A percentile compares a stretch with the other conserved stretches of the same genome.
Evolutionary conservation across 164 flowering plant species (phyloP).

Genomic region (Cinnamomum micranthum): DNA sequence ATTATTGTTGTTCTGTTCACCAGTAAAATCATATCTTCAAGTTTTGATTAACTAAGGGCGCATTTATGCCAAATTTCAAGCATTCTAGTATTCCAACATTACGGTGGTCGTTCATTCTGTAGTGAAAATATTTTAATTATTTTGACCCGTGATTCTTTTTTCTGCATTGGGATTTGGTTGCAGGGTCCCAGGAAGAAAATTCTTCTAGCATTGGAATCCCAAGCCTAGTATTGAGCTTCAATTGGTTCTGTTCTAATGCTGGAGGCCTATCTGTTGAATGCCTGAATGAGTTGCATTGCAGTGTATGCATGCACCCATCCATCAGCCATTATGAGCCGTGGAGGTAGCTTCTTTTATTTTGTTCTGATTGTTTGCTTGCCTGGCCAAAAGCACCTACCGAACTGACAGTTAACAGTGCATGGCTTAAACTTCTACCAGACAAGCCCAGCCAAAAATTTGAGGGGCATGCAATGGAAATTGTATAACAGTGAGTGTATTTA

Average conservation of each 20-base stretch:
- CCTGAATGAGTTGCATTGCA: not conserved
- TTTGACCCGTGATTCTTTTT: not conserved
- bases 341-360: not conserved
- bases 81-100: too few relatives aligned
- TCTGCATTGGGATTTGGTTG: constrained; percentile 11
- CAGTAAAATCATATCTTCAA: not conserved
- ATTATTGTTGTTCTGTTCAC: not conserved
- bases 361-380: not conserved
- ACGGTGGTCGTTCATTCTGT: not conserved
- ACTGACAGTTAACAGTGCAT: too few relatives aligned
- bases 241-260: not conserved
- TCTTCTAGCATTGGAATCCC: constrained; percentile 62
- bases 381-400: not conserved
- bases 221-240: constrained; percentile 18
- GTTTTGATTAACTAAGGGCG: not conserved
- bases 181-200: constrained; percentile 98
- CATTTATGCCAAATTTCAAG: not conserved
- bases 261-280: not conserved
- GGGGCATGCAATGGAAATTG: too few relatives aligned
- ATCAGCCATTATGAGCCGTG: constrained; percentile 6
- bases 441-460: too few relatives aligned
- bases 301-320: not conserved
- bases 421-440: too few relatives aligned
- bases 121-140: not conserved
- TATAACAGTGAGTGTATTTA: too few relatives aligned